Base-by-base conservation (phyloP, 176 grass and related monocot genomes). In the Avena insularis region DNA sequence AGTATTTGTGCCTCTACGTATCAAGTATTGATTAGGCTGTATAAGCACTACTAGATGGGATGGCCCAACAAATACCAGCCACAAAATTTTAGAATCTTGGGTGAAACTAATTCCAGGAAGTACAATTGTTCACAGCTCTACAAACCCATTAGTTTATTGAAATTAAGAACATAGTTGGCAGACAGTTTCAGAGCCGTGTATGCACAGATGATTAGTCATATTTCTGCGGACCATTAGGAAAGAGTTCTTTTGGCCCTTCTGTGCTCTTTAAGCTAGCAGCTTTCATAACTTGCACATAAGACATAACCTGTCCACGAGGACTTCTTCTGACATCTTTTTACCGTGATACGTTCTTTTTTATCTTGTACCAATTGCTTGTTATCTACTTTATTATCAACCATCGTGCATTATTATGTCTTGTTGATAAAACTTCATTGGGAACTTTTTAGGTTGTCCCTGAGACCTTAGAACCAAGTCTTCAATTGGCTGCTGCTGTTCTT, bases 391-490 rank as follows among this genome's bases (percentile, higher is more conserved):
- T 38, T 62, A 25, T 43, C 12, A 45, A 17, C 16, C 27, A 67
- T 79, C 2, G 0, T 82, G 60, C 19, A 47, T 68, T 72, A 54
- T 48, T 17, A 57, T 77, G 43, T 63, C 27, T 21, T 35, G 72
- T n/a, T 85, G 20, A 77, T 71, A 8, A 61, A 77, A 78, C 19
- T 62, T 11, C 17, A 64, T 85, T 55, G 47, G 29, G 55, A 75
- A 19, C 12, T n/a, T 84, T 95, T 84, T 51, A 98, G 97, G 97
- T 99, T 71, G 94, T 99, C 45, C 97, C 97, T 40, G 97, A 99
- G 84, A 99, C 97, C 57, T 93, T 99, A 89, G 97, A 99, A 91
- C 97, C 97, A 79, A 99, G 97, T 93, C 92, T 99, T 64, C 97
- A 99, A 72, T 79, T 99, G 80, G 94, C 97, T 90, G 90, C 97